These are phyloP conservation scores for Zizania latifolia DNA, from an alignment of 176 grass and related monocot genomes.

Conservation along the genomic window DNA sequence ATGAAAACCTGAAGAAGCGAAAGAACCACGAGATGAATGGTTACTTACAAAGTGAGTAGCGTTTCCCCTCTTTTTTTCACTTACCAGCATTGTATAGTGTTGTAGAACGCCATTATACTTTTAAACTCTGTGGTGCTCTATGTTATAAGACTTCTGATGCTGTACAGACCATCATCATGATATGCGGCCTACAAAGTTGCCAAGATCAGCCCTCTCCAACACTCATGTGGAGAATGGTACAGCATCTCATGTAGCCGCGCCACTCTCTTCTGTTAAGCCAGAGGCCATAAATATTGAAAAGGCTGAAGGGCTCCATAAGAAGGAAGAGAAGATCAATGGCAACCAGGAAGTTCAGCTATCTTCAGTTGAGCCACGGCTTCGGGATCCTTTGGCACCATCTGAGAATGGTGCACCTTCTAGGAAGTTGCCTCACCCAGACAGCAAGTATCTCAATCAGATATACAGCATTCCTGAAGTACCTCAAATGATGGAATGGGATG, in stretches of 20 bases:
- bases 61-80: not conserved
- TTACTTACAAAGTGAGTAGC: conserved; percentile 61
- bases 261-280: conserved; percentile 49
- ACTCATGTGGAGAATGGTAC: conserved; percentile 60
- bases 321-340: conserved; percentile 52
- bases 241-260: conserved; percentile 55
- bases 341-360: conserved; percentile 38
- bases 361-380: conserved; percentile 9
- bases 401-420: conserved; percentile 21
- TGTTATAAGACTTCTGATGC: conserved; percentile 60
- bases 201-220: conserved; percentile 40
- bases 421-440: conserved; percentile 46
- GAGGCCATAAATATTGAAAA: conserved; percentile 37
- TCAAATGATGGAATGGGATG: conserved; percentile 49
- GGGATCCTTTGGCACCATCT: conserved; percentile 21
- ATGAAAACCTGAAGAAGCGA: conserved; percentile 60
- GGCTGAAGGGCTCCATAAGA: conserved; percentile 42
- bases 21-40: conserved; percentile 66
- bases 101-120: conserved; percentile 45
- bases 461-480: conserved; percentile 56
- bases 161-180: conserved; percentile 53
- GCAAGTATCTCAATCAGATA: conserved; percentile 56
- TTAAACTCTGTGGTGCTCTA: conserved; percentile 56
- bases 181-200: conserved; percentile 54
- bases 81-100: conserved; percentile 31